Evolutionary conservation across 371 early-diverging fungal genomes (phyloP).

Genomic region (Mortierella polycephala): DNA sequence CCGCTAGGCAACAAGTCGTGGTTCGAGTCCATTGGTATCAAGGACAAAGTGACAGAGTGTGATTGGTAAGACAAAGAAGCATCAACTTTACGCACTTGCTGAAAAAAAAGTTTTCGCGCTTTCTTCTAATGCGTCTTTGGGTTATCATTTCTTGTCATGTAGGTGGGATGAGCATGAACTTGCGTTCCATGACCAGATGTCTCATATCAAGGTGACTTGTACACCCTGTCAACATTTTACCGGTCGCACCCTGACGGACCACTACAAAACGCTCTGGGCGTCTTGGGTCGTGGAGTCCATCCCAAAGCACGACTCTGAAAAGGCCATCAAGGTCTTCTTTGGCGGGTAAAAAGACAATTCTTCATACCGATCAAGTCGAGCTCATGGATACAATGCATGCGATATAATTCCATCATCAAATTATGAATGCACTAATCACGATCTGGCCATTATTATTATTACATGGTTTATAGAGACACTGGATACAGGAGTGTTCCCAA

Average conservation of each 20-base stretch:
- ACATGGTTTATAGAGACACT: constrained; percentile 69
- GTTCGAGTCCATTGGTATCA: constrained; percentile 64
- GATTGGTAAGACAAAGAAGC: constrained; percentile 67
- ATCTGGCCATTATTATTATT: constrained; percentile 2
- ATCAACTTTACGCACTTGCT: neutral
- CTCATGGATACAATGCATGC: no score
- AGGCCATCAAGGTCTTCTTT: constrained; percentile 68
- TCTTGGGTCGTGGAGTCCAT: constrained; percentile 70
- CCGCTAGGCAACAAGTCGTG: constrained; percentile 79
- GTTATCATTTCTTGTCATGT: neutral
- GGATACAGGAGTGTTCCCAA: constrained; percentile 72
- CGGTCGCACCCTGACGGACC: constrained; percentile 70
- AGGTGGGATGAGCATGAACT: constrained; percentile 72
- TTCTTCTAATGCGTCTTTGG: neutral
- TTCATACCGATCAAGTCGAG: neutral
- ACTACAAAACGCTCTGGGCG: constrained; percentile 80
- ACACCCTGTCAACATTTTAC: constrained; percentile 86
- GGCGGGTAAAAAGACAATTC: constrained; percentile 59
- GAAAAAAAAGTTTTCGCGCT: neutral
- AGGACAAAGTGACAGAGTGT: constrained; percentile 64
- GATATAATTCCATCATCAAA: no score
- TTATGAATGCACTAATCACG: no score
- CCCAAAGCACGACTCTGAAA: constrained; percentile 27
- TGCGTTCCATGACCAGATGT: constrained; percentile 30
- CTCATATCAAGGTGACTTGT: constrained; percentile 62